Evolutionary conservation across 2,329 filamentous ascomycete genomes (phyloP).

Genomic region (Talaromyces islandicus): DNA sequence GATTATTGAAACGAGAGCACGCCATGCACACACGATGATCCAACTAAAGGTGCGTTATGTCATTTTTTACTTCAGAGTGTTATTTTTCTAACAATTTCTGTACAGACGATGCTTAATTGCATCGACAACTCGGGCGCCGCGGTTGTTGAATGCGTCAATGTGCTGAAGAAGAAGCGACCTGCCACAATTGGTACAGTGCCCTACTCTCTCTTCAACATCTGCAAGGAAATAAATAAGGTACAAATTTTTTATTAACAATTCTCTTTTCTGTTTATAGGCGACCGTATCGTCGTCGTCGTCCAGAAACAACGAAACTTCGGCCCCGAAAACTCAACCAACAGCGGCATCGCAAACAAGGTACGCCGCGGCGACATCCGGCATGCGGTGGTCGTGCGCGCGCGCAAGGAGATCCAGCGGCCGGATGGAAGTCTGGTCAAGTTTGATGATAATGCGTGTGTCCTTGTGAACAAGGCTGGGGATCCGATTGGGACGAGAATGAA

Average conservation of each 20-base stretch:
- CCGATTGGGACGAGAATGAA: conserved; percentile 90
- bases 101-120: conserved; percentile 96
- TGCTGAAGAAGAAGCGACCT: conserved; percentile 78
- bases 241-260: neutral
- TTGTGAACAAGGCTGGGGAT: conserved; percentile 95
- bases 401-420: conserved; percentile 75
- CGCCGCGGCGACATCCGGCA: conserved; percentile 94
- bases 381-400: conserved; percentile 88
- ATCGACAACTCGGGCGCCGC: conserved; percentile 99
- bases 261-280: conserved; percentile 52
- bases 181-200: conserved; percentile 72
- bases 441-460: conserved; percentile 95
- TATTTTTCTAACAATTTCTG: neutral
- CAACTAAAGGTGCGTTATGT: conserved; percentile 67
- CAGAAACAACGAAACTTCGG: conserved; percentile 85
- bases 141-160: conserved; percentile 90
- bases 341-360: conserved; percentile 83
- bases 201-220: neutral
- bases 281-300: conserved; percentile 94
- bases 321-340: conserved; percentile 64
- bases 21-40: conserved; percentile 64
- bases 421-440: conserved; percentile 91
- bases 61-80: neutral
- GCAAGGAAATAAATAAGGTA: neutral
- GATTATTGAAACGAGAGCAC: conserved; percentile 11